Evolutionary conservation across 768 basidiomycete genomes (phyloP).

Genomic region (Leccinum disarticulatum): DNA sequence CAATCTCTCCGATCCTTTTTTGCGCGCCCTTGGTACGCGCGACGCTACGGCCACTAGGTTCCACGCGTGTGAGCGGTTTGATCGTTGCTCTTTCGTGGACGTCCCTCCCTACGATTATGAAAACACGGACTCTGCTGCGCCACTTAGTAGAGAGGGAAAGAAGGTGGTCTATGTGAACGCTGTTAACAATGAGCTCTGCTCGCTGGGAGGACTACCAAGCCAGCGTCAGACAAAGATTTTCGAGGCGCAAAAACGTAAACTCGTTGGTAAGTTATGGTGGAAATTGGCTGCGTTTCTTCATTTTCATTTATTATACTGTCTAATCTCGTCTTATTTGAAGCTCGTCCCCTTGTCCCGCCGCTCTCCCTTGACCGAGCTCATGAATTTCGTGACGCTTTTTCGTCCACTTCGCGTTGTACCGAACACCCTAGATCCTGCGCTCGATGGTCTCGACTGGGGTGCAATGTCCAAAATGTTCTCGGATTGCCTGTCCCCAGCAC

Average conservation of each 20-base stretch:
- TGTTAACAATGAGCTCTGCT: conserved; percentile 63
- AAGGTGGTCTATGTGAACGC: conserved; percentile 85
- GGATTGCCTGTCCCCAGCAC: conserved; percentile 42
- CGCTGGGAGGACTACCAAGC: conserved; percentile 52
- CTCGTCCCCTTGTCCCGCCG: conserved; percentile 84
- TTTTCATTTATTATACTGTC: not conserved
- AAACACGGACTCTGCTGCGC: conserved; percentile 5
- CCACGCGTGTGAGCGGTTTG: conserved; percentile 89
- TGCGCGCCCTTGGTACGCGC: conserved; percentile 57
- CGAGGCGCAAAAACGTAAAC: conserved; percentile 43
- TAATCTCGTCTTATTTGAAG: conserved; percentile 36
- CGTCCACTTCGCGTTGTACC: conserved; percentile 75
- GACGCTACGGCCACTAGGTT: conserved; percentile 72
- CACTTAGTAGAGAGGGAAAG: conserved; percentile 46
- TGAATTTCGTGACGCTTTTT: conserved; percentile 78
- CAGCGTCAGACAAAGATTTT: conserved; percentile 43
- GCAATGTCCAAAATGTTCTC: conserved; percentile 70
- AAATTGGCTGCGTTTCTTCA: not conserved
- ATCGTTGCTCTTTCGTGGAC: conserved; percentile 65
- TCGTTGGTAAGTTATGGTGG: conserved; percentile 53
- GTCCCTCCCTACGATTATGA: conserved; percentile 33
- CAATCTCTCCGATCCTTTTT: conserved; percentile 55
- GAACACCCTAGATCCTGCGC: conserved; percentile 62
- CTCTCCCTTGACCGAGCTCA: conserved; percentile 84
- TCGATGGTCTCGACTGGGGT: conserved; percentile 66